Evolutionary conservation across 1,284 basidiomycete genomes (phyloP).

Genomic region (Vanrija sp.): DNA sequence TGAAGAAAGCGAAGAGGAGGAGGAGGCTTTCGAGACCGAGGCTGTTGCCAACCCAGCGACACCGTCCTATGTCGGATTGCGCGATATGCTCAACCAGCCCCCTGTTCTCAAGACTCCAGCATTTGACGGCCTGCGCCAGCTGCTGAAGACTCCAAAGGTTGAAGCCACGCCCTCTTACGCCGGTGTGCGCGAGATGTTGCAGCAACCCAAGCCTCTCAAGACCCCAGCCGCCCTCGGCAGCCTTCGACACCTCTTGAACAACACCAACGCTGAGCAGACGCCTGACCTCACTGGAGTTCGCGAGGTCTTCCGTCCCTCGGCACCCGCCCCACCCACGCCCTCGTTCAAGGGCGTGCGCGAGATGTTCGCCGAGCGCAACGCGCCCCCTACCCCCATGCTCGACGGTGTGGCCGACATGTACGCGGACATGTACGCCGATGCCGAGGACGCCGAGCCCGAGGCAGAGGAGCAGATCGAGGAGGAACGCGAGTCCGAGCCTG

Average conservation of each 20-base stretch:
- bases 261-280: not conserved
- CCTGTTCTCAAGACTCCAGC: not conserved
- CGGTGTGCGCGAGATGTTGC: slow-evolving; percentile 25
- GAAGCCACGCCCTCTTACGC: slow-evolving; percentile 22
- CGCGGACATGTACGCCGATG: slow-evolving; percentile 2
- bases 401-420: slow-evolving; percentile 24
- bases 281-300: slow-evolving; percentile 4
- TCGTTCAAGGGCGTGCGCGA: slow-evolving; percentile 20
- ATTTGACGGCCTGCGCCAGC: not conserved
- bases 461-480: no score
- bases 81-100: slow-evolving; percentile 13
- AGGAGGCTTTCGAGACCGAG: not conserved
- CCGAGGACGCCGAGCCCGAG: no score
- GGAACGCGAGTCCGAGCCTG: no score
- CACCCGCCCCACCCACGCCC: slow-evolving; percentile 17
- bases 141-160: slow-evolving; percentile 6
- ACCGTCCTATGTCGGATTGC: slow-evolving; percentile 25
- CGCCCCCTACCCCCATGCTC: slow-evolving; percentile 20
- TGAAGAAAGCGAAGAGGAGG: not conserved
- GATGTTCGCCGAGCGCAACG: slow-evolving; percentile 19
- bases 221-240: not conserved
- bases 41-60: slow-evolving; percentile 13
- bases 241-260: no score
- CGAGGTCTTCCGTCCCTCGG: not conserved
- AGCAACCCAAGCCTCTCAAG: not conserved